Evolutionary conservation across 768 basidiomycete species (phyloP).

Genomic region (Pleurotus cornucopiae): DNA sequence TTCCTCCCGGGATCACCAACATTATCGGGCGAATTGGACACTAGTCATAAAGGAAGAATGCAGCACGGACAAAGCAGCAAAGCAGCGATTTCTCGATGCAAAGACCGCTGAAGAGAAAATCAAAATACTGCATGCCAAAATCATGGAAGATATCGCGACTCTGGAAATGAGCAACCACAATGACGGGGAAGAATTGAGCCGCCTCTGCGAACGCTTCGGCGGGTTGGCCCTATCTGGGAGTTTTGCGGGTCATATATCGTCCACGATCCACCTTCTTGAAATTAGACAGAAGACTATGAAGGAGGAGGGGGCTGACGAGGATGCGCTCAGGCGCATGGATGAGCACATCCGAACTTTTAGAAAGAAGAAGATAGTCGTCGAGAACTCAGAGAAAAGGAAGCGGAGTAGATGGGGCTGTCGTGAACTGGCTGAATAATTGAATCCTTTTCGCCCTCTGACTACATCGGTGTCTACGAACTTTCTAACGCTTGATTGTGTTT

Average conservation of each 20-base stretch:
- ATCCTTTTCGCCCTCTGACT: too few relatives aligned
- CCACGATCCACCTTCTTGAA: constrained; percentile 8
- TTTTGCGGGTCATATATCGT: constrained; percentile 10
- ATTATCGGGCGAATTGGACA: constrained; percentile 13
- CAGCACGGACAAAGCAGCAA: constrained; percentile 11
- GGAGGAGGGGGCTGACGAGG: neutral
- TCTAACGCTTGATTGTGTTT: too few relatives aligned
- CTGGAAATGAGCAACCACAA: constrained; percentile 1
- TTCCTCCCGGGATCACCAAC: constrained; percentile 11
- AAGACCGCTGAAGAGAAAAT: constrained; percentile 8
- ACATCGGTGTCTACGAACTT: too few relatives aligned
- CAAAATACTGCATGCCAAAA: neutral
- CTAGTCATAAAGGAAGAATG: constrained; percentile 6
- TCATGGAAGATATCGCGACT: constrained; percentile 1
- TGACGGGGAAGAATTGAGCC: neutral
- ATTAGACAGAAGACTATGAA: constrained; percentile 3
- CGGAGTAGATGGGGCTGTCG: neutral
- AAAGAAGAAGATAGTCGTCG: constrained; percentile 6
- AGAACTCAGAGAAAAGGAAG: neutral
- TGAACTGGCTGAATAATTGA: neutral
- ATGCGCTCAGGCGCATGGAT: neutral
- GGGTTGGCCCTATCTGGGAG: constrained; percentile 14
- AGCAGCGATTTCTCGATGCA: constrained; percentile 12
- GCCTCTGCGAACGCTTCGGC: constrained; percentile 7
- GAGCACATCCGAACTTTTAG: neutral